These are phyloP conservation scores for Pseudocercospora pini-densiflorae DNA, from an alignment of 2,329 filamentous ascomycete genomes.

Conservation along the genomic window DNA sequence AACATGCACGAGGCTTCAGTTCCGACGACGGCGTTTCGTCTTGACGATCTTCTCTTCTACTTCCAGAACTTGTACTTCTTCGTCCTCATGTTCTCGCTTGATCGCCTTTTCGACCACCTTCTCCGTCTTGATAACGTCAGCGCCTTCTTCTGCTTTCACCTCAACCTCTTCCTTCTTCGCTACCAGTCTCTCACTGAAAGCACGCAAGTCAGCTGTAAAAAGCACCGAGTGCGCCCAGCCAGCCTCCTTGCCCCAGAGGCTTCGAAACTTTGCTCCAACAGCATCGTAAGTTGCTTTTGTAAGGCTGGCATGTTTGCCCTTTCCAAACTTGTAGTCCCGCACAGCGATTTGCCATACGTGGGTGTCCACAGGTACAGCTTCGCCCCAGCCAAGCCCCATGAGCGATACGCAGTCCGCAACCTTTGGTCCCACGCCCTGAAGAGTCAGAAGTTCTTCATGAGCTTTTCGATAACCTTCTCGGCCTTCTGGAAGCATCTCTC, in stretches of 20 bases:
- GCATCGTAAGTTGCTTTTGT: slow-evolving; percentile 89
- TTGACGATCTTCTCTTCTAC: slow-evolving; percentile 45
- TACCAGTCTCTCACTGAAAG: slow-evolving; percentile 73
- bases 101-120: slow-evolving; percentile 42
- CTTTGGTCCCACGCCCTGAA: slow-evolving; percentile 93
- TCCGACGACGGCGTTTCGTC: slow-evolving; percentile 43
- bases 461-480: slow-evolving; percentile 75
- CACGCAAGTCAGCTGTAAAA: slow-evolving; percentile 88
- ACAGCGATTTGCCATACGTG: slow-evolving; percentile 99
- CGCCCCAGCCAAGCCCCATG: slow-evolving; percentile 95
- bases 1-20: slow-evolving; percentile 10
- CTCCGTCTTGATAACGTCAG: slow-evolving; percentile 39
- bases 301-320: slow-evolving; percentile 79
- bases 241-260: slow-evolving; percentile 88
- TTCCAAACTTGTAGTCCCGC: slow-evolving; percentile 91
- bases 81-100: slow-evolving; percentile 47
- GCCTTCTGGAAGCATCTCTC: slow-evolving; percentile 55
- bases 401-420: slow-evolving; percentile 96
- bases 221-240: slow-evolving; percentile 98
- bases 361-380: slow-evolving; percentile 94
- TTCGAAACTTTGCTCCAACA: slow-evolving; percentile 86
- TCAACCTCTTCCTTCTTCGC: slow-evolving; percentile 51
- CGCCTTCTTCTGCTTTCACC: slow-evolving; percentile 42
- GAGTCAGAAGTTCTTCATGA: slow-evolving; percentile 75
- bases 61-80: slow-evolving; percentile 45